phyloP scores from a whole-genome alignment of 2,329 filamentous ascomycete genomes.

The Lasiodiplodia hormozganensis region DNA sequence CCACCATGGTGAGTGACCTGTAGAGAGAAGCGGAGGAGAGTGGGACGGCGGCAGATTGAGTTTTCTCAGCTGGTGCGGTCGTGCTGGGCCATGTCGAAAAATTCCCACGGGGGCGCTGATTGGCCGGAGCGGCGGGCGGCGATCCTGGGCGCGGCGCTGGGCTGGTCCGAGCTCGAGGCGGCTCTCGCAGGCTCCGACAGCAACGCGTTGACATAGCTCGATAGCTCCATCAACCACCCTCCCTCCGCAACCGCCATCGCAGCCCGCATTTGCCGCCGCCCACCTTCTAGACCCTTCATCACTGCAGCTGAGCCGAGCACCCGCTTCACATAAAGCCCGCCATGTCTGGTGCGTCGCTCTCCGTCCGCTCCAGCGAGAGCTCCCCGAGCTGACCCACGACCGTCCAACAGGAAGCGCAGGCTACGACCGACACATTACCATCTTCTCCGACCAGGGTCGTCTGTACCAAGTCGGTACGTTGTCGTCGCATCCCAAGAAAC shows the following conservation, averaged over 20 bases:
- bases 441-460: conserved; percentile 98
- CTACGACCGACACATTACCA: conserved; percentile 99
- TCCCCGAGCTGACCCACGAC: conserved; percentile 39
- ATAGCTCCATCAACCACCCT: conserved; percentile 25
- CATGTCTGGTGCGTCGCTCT: conserved; percentile 50
- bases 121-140: conserved; percentile 9
- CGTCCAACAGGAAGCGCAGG: conserved; percentile 73
- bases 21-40: neutral
- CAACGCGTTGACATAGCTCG: conserved; percentile 30
- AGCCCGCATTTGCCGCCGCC: neutral
- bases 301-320: conserved; percentile 5
- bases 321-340: conserved; percentile 32
- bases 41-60: neutral
- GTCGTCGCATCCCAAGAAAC: neutral
- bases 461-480: conserved; percentile 83
- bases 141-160: conserved; percentile 14
- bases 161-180: conserved; percentile 11
- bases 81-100: conserved; percentile 14
- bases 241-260: conserved; percentile 15
- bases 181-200: conserved; percentile 28
- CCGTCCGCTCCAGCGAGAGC: conserved; percentile 27
- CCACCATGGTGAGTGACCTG: conserved; percentile 3
- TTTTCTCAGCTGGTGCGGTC: conserved; percentile 1
- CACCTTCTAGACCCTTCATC: neutral
- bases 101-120: conserved; percentile 24